Conservation (phyloP, 2,329 filamentous ascomycete genomes). For the Ophiognomonia clavigignenti-juglandacearum region DNA sequence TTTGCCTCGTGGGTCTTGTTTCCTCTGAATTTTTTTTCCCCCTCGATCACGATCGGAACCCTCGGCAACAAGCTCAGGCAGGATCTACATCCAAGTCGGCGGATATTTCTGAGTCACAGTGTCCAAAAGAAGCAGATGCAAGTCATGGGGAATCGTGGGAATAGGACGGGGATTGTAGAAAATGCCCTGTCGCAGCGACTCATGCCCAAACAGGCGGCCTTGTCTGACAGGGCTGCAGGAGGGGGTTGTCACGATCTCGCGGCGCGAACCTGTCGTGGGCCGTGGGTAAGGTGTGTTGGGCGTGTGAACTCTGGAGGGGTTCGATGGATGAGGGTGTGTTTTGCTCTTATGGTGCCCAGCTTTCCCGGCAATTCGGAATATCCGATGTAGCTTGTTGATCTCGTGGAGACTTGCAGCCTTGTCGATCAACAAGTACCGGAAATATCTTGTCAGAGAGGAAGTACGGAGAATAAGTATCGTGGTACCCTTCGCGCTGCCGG, state of each 20-base stretch:
- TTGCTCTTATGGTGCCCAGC: too few species aligned
- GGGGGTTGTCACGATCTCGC: conserved; percentile 8
- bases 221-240: conserved; percentile 9
- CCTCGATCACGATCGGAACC: conserved; percentile 1
- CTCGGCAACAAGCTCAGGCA: conserved; percentile 4
- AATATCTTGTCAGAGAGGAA: too few species aligned
- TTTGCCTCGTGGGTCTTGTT: too few species aligned
- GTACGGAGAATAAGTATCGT: too few species aligned
- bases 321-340: too few species aligned
- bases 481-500: too few species aligned
- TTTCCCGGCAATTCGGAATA: background rate
- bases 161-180: conserved; percentile 14
- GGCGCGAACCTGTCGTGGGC: conserved; percentile 10
- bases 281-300: conserved; percentile 15
- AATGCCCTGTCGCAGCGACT: conserved; percentile 12
- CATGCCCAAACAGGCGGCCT: conserved; percentile 9
- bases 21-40: too few species aligned
- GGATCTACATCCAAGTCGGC: background rate
- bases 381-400: background rate
- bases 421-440: too few species aligned
- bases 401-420: too few species aligned
- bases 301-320: background rate
- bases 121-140: conserved; percentile 6
- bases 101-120: conserved; percentile 6
- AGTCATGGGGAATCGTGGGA: conserved; percentile 5